Percentiles rank a stretch among this genome's conserved stretches.
Conservation (phyloP, 495 filamentous ascomycete species). For the Darksidea phi region DNA sequence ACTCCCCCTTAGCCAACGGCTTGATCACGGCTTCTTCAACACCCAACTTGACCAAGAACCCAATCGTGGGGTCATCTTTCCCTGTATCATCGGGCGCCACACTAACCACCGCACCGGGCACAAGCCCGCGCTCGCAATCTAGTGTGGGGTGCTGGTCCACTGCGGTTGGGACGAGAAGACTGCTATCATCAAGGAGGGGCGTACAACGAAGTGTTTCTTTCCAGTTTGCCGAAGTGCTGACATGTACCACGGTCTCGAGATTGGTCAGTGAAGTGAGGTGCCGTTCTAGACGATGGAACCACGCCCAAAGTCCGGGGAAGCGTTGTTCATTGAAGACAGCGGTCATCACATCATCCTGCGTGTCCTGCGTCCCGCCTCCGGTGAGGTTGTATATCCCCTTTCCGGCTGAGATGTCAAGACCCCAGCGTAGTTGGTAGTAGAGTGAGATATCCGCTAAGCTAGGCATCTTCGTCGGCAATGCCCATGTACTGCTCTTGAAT, state of each 20-base stretch:
- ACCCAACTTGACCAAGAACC: conserved; percentile 31
- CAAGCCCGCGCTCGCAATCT: conserved; percentile 35
- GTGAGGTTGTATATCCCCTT: conserved; percentile 37
- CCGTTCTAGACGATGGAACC: conserved; percentile 32
- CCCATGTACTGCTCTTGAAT: conserved; percentile 29
- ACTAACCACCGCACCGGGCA: conserved; percentile 30
- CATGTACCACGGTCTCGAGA: conserved; percentile 11
- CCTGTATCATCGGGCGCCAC: conserved; percentile 44
- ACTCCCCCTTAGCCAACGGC: conserved; percentile 27
- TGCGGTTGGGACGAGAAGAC: conserved; percentile 35
- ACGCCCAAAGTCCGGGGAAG: conserved; percentile 37
- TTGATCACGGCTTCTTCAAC: conserved; percentile 42
- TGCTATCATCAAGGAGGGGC: conserved; percentile 13
- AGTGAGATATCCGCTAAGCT: conserved; percentile 37
- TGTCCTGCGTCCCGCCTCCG: conserved; percentile 36
- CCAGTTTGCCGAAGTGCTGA: conserved; percentile 11
- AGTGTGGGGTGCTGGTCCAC: conserved; percentile 22
- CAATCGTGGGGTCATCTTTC: conserved; percentile 37
- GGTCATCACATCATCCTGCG: conserved; percentile 17
- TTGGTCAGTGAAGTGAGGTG: conserved; percentile 31
- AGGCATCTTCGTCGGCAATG: conserved; percentile 35
- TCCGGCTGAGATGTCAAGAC: conserved; percentile 36
- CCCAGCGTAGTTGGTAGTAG: conserved; percentile 41
- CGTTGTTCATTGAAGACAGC: conserved; percentile 37
- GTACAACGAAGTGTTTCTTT: conserved; percentile 11